A percentile compares a stretch with the other conserved stretches of the same genome.
These are phyloP conservation scores for Taiozyma onychis DNA, from an alignment of 1,139 yeast genomes.

Conservation along the genomic window DNA sequence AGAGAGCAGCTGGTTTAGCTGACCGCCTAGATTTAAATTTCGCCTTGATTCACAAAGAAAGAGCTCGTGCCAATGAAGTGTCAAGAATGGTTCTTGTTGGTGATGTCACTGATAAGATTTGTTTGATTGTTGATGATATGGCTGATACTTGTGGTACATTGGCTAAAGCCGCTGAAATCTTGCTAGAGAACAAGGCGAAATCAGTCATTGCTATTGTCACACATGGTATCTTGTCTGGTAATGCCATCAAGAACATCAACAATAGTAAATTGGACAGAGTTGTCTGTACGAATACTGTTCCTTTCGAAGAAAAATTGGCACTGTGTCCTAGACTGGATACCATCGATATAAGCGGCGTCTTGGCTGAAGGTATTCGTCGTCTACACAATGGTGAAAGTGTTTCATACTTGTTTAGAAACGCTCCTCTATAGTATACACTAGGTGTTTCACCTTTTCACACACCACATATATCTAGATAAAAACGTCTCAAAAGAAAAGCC, in stretches of 20 bases:
- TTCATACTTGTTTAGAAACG: constrained; percentile 80
- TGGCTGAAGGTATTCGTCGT: constrained; percentile 96
- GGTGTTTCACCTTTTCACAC: neutral
- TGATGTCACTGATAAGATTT: constrained; percentile 81
- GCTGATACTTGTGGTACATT: constrained; percentile 98
- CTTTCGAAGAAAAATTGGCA: constrained; percentile 70
- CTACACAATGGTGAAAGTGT: constrained; percentile 97
- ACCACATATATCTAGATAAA: neutral
- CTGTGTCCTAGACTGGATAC: constrained; percentile 72
- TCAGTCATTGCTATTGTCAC: constrained; percentile 93
- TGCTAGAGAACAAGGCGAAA: constrained; percentile 74
- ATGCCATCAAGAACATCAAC: constrained; percentile 80
- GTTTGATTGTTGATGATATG: constrained; percentile 95
- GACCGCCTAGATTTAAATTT: constrained; percentile 89
- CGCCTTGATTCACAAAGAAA: constrained; percentile 94
- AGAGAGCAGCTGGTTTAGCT: constrained; percentile 93
- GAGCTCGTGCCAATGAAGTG: constrained; percentile 93
- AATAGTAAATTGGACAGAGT: constrained; percentile 71
- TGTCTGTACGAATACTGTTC: constrained; percentile 93
- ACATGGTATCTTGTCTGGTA: constrained; percentile 88
- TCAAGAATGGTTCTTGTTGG: constrained; percentile 95
- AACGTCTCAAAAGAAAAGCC: neutral
- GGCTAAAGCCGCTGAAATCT: constrained; percentile 91
- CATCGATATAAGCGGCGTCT: constrained; percentile 80
- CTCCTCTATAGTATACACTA: constrained; percentile 37